Conservation (phyloP, 331 rosid genomes). For the Prunus yedoensis region DNA sequence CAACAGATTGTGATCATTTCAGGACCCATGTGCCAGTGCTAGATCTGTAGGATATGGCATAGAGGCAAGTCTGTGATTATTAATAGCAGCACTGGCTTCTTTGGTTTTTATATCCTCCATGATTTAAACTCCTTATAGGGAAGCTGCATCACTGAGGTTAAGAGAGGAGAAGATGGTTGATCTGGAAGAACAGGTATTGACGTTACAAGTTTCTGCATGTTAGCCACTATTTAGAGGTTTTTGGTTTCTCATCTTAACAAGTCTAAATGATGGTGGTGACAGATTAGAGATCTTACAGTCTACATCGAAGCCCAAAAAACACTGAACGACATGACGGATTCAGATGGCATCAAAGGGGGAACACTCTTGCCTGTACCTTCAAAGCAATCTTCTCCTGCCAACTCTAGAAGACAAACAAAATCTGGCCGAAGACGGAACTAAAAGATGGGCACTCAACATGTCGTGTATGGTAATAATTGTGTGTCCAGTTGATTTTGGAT, state of each 20-base stretch:
- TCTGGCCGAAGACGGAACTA: slow-evolving; percentile 70
- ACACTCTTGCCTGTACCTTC: slow-evolving; percentile 69
- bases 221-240: background rate
- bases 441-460: background rate
- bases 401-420: slow-evolving; percentile 53
- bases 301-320: slow-evolving; percentile 77
- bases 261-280: slow-evolving; percentile 30
- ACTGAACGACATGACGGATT: slow-evolving; percentile 56
- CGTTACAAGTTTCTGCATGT: background rate
- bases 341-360: slow-evolving; percentile 78
- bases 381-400: slow-evolving; percentile 57
- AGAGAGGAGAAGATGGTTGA: slow-evolving; percentile 63
- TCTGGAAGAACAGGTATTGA: slow-evolving; percentile 87
- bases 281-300: slow-evolving; percentile 82
- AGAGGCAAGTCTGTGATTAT: background rate
- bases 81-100: background rate
- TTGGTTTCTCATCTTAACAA: slow-evolving; percentile 6
- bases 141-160: slow-evolving; percentile 40
- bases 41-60: too few species aligned
- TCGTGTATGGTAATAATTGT: background rate
- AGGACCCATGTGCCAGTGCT: too few species aligned
- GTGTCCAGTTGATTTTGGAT: background rate
- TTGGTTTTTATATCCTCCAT: background rate
- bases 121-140: slow-evolving; percentile 47
- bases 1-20: too few species aligned